phyloP scores from a whole-genome alignment of 1,284 basidiomycete genomes.

The Puccinia hordei region DNA sequence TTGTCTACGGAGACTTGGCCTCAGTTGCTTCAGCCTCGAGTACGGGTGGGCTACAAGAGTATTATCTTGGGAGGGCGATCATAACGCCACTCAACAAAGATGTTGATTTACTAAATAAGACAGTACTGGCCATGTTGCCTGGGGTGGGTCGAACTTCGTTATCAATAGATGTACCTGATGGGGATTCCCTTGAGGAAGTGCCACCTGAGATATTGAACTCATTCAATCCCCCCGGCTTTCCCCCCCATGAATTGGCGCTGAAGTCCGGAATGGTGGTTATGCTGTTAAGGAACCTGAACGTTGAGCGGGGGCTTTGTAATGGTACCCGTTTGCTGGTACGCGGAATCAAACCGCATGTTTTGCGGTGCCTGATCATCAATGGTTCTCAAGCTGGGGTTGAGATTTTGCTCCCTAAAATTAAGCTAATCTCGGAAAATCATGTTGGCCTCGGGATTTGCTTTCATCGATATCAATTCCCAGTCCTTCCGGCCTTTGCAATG shows the following conservation, averaged over 20 bases:
- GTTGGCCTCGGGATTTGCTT: slow-evolving; percentile 52
- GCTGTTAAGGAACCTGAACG: background rate
- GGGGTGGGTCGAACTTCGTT: background rate
- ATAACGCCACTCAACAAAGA: no score
- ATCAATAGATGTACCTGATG: background rate
- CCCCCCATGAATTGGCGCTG: background rate
- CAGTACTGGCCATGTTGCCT: background rate
- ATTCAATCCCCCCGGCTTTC: background rate
- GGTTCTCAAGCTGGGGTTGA: background rate
- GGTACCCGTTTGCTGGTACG: slow-evolving; percentile 9
- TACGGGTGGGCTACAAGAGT: no score
- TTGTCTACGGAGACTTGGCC: no score
- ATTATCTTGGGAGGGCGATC: no score
- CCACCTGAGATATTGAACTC: background rate
- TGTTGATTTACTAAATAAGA: no score
- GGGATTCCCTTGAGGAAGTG: background rate
- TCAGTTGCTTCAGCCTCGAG: no score
- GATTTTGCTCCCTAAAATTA: slow-evolving; percentile 12
- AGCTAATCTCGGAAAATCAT: background rate
- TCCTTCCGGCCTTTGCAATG: slow-evolving; percentile 62
- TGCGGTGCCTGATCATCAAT: background rate
- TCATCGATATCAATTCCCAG: slow-evolving; percentile 60
- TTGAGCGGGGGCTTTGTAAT: background rate
- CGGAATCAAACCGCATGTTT: background rate
- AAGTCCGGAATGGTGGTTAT: slow-evolving; percentile 14